phyloP scores from a whole-genome alignment of 2,329 filamentous ascomycete species.

The Zasmidium angulare region DNA sequence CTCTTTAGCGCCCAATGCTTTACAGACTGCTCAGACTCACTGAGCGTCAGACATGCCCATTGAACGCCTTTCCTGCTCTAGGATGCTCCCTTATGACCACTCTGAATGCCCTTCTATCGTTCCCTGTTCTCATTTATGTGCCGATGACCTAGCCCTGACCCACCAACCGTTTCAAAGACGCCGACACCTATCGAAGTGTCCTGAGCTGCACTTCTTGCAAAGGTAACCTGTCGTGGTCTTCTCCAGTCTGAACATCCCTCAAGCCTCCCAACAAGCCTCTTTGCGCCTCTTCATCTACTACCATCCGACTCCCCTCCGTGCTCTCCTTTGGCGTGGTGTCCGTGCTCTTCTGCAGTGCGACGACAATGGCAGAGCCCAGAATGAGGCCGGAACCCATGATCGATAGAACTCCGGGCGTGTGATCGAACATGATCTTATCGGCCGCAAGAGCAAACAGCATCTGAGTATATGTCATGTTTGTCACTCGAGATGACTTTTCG shows the following conservation, averaged over 20 bases:
- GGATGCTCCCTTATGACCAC: too few species aligned
- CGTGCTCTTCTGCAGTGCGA: constrained; percentile 55
- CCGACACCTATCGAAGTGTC: constrained; percentile 18
- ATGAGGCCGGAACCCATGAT: constrained; percentile 64
- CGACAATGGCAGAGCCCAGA: constrained; percentile 63
- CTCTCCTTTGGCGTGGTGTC: constrained; percentile 9
- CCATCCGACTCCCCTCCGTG: constrained; percentile 7
- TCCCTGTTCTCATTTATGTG: too few species aligned
- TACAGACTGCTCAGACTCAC: too few species aligned
- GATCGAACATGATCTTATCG: constrained; percentile 64
- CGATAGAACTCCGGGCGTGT: constrained; percentile 57
- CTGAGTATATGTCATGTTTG: constrained; percentile 68
- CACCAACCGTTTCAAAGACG: not conserved
- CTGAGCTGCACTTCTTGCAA: constrained; percentile 26
- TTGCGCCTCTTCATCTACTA: constrained; percentile 27
- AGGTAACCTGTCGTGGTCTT: constrained; percentile 21
- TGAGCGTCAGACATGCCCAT: too few species aligned
- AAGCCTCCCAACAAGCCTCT: constrained; percentile 20
- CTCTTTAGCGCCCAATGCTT: too few species aligned
- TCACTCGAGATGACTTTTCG: constrained; percentile 64
- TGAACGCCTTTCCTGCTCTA: too few species aligned
- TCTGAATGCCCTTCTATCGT: too few species aligned
- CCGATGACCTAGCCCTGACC: not conserved
- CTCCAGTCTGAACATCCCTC: constrained; percentile 15
- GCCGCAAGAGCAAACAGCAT: constrained; percentile 68